Base-by-base conservation (phyloP, 352 stramenopile genomes). In the Pythium aquatile region DNA sequence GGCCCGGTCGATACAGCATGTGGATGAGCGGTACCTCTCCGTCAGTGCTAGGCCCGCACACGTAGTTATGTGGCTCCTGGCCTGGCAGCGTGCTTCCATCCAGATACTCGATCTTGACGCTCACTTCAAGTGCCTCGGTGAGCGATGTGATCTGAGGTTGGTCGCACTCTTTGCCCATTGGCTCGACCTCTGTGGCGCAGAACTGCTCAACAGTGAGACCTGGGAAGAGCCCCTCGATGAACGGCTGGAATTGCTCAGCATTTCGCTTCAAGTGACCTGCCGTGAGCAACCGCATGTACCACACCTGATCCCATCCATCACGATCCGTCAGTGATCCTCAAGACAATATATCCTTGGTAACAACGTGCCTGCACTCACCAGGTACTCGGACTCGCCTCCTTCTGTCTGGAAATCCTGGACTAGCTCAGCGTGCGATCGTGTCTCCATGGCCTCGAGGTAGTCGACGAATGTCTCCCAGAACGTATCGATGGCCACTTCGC, bases 381-480 rank as follows among this genome's bases (percentile, higher is more conserved):
- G 59, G 70, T 96, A 96, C 70, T 96, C 87, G 13, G 78, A 76
- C 59, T 93, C 85, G 13, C 90, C 90, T 28, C 85, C 88, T 65
- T 96, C 88, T 13, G 83, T 94, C 77, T 94, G 81, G 65, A 92
- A 93, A 64, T 93, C 86, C 51, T 78, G 81, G 51, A 93, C 78
- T 53, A 93, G 59, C 55, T 91, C 85, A 1, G 61, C 75, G 40
- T 91, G 77, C 13, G 85, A 85, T 0, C 85, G 81, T 13, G 74
- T 90, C 65, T 90, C 77, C 85, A 93, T 93, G 16, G 81, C 77
- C 2, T 79, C 85, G 55, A 93, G 72, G 55, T 93, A 93, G 54
- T 98, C 91, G 20, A 97, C 81, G 61, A 98, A 88, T 28, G 88
- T 96, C 55, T 98, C 94, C 76, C 94, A 92, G 81, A 98, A 98